Evolutionary conservation across 1,284 basidiomycete genomes (phyloP), one percentile per base, ranked within the genome.

Genomic region (Trametes versicolor): DNA sequence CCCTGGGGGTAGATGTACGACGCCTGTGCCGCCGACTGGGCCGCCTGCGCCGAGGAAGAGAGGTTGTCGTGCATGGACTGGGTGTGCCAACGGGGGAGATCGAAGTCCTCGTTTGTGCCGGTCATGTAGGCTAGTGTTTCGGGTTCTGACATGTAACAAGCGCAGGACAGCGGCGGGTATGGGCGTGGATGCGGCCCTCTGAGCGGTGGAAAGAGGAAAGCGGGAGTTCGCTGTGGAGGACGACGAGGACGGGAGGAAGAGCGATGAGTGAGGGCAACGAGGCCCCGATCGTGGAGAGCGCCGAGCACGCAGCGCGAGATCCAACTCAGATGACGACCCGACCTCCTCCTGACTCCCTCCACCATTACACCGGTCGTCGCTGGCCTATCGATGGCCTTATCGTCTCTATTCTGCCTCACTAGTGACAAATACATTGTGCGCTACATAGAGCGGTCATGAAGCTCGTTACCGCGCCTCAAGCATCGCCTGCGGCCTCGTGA

Each of bases 1-100:
- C 75, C n/a, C 74, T 74, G 75, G 72, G 82, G 72, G 75, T 81
- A 82, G 64, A 84, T 73, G 64, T 81, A 82, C 19, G 82, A 79
- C 27, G 79, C 73, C 34, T 82, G 77, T 71, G 87, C 85, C 4
- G 87, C n/a, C 2, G 86, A 75, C 72, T 90, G 88, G 19, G 85
- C 83, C 34, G 86, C 81, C 77, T 87, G 86, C 5, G 83, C 81
- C 43, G 88, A 85, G 47, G 88, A 87, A 8, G 89, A 84, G 72
- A 89, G 82, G 60, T 84, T 79, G 79, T 90, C 87, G 79, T 86
- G 81, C 71, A 78, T 74, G 41, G 78, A 74, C 73, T 90, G 19
- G n/a, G 88, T 87, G 75, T 90, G 87, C 91, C 90, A 93, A 80
- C 91, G 91, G 71, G 92, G 91, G 70, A 93, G 89, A 84, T 92